Conservation (phyloP, 2,329 filamentous ascomycete genomes). For the Stylonectria norvegica region DNA sequence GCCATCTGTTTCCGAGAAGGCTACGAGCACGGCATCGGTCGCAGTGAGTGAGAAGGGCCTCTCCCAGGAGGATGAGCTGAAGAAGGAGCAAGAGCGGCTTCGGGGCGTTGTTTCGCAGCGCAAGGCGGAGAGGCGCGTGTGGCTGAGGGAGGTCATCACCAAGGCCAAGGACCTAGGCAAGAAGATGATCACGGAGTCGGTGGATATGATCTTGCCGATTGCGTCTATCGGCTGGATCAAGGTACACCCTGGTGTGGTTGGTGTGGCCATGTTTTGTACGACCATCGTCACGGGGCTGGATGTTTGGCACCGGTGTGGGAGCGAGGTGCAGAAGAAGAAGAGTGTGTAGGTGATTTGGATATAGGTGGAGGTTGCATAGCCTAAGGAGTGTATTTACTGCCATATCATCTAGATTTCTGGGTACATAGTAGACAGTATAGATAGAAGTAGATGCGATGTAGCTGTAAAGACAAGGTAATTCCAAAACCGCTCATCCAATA, state of each 20-base stretch:
- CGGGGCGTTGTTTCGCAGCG: slow-evolving; percentile 31
- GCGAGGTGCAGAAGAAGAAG: slow-evolving; percentile 19
- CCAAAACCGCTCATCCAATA: too few species aligned
- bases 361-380: too few species aligned
- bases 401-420: too few species aligned
- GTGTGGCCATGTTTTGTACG: slow-evolving; percentile 56
- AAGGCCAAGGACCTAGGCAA: slow-evolving; percentile 39
- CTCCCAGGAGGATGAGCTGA: slow-evolving; percentile 20
- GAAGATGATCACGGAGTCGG: slow-evolving; percentile 51
- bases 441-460: too few species aligned
- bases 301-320: slow-evolving; percentile 55
- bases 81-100: slow-evolving; percentile 36
- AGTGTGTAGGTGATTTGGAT: neutral
- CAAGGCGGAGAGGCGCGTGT: slow-evolving; percentile 31
- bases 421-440: too few species aligned
- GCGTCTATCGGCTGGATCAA: slow-evolving; percentile 58
- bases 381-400: too few species aligned
- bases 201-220: slow-evolving; percentile 63
- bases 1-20: slow-evolving; percentile 12
- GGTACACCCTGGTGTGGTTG: slow-evolving; percentile 50
- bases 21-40: slow-evolving; percentile 5
- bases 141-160: slow-evolving; percentile 28
- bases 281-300: slow-evolving; percentile 58
- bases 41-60: slow-evolving; percentile 12
- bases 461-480: too few species aligned